Conservation (phyloP, 306 rosid genomes). For the Aeschynomene evenia region DNA sequence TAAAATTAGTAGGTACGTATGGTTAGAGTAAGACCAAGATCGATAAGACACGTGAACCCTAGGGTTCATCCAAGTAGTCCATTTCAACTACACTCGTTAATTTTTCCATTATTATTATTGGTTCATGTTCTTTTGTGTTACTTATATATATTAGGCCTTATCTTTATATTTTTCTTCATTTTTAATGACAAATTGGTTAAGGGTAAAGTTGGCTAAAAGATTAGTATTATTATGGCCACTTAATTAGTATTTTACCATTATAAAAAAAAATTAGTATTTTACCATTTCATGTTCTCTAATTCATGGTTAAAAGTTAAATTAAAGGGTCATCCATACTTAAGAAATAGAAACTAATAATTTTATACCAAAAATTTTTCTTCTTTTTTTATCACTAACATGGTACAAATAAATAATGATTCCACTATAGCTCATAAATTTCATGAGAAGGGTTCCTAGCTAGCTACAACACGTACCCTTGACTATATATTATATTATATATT, state of each 20-base stretch:
- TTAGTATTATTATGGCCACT: too few species aligned
- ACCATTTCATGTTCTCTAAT: background rate
- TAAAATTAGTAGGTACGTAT: too few species aligned
- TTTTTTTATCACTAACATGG: slow-evolving; percentile 19
- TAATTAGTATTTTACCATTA: too few species aligned
- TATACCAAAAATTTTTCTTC: slow-evolving; percentile 33
- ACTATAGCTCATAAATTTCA: slow-evolving; percentile 25
- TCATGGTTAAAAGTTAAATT: background rate
- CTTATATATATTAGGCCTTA: too few species aligned
- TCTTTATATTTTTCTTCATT: background rate
- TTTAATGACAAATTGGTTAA: background rate
- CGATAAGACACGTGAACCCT: too few species aligned
- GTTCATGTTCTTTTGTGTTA: too few species aligned
- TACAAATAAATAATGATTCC: slow-evolving; percentile 23
- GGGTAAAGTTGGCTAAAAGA: background rate
- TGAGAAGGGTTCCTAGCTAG: slow-evolving; percentile 5
- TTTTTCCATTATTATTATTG: too few species aligned
- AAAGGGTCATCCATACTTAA: background rate
- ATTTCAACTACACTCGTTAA: too few species aligned
- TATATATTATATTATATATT: too few species aligned
- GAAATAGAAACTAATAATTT: slow-evolving; percentile 1
- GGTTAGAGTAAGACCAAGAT: too few species aligned
- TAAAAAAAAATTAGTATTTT: too few species aligned
- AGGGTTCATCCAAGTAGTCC: too few species aligned
- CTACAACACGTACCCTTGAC: slow-evolving; percentile 5